Base-by-base conservation (phyloP, 768 basidiomycete genomes). In the Lactarius indigo region DNA sequence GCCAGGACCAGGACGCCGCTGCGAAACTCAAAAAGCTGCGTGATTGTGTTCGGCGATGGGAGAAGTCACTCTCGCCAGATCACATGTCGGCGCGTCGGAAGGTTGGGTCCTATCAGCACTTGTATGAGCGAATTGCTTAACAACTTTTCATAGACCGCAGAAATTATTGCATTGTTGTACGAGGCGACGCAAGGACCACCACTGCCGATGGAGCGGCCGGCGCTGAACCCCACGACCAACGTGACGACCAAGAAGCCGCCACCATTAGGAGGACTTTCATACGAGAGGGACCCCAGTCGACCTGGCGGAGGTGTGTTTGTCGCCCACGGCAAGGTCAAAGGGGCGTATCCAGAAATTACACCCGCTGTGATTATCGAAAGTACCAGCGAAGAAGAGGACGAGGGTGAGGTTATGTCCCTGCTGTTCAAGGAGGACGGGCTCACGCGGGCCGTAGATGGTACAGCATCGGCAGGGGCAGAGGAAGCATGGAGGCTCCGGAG, bases 61-160 rank as follows among this genome's bases (percentile, higher is more conserved):
- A 96, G 76, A 85, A 82, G 63, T 84, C 91, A 0, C 84, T 95
- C 65, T 91, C 90, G 66, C 89, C 91, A 57, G 95, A 97, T 70
- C 95, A 98, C 78, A 96, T 96, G 93, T 93, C 91, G 50, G 88
- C 91, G 23, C 85, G 94, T 78, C 87, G 94, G 70, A 96, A 96
- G 88, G 83, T 80, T 56, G 72, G 50, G 93, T 81, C 68, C 71
- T 83, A 78, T 57, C 57, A 31, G 59, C 39, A 60, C 58, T 63
- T 62, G 61, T 47, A 39, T n/a, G 57, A 69, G 60, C 52, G 67
- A 26, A 55, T 56, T 31, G 31, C 30, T 39, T 65, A 41, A 57
- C 55, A 37, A 50, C 64, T 60, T 54, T 20, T 69, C 59, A 71
- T 75, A 95, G 92, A 94, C 92, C 0, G 87, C 92, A 56, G 95